Conservation (phyloP, 352 stramenopile genomes). For the Pythium grandisporangium region DNA sequence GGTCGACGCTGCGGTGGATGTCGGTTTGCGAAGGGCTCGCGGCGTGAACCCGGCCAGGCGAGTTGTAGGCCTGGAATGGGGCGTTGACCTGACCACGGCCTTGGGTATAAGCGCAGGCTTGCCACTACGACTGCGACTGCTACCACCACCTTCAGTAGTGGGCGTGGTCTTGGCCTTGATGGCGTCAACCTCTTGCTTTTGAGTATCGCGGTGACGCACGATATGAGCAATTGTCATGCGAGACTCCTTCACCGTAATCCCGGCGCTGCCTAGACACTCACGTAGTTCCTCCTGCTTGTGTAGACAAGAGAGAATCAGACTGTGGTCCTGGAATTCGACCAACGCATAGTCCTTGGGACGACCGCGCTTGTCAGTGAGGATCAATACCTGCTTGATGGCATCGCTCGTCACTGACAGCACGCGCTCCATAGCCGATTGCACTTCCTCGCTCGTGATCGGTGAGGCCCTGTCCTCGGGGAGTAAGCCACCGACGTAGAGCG, state of each 20-base stretch:
- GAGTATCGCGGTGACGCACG: constrained; percentile 30
- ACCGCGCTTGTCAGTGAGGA: constrained; percentile 44
- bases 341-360: constrained; percentile 64
- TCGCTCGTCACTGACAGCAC: constrained; percentile 21
- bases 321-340: constrained; percentile 28
- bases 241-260: constrained; percentile 46
- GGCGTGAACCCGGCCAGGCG: constrained; percentile 41
- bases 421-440: constrained; percentile 29
- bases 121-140: constrained; percentile 2
- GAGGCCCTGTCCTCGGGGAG: constrained; percentile 10
- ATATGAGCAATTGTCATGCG: constrained; percentile 58
- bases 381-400: constrained; percentile 30
- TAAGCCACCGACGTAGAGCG: constrained; percentile 46
- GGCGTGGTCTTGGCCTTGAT: neutral
- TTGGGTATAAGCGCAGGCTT: constrained; percentile 9
- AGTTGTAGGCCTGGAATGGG: constrained; percentile 5
- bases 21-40: constrained; percentile 23
- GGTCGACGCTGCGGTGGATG: neutral
- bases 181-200: constrained; percentile 23
- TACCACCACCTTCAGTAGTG: constrained; percentile 1
- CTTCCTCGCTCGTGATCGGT: constrained; percentile 22
- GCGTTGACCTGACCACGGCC: constrained; percentile 15
- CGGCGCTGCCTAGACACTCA: constrained; percentile 24
- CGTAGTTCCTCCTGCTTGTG: constrained; percentile 19
- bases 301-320: constrained; percentile 21